Evolutionary conservation across 2,329 filamentous ascomycete species (phyloP).

Genomic region (Colletotrichum euphorbiae): DNA sequence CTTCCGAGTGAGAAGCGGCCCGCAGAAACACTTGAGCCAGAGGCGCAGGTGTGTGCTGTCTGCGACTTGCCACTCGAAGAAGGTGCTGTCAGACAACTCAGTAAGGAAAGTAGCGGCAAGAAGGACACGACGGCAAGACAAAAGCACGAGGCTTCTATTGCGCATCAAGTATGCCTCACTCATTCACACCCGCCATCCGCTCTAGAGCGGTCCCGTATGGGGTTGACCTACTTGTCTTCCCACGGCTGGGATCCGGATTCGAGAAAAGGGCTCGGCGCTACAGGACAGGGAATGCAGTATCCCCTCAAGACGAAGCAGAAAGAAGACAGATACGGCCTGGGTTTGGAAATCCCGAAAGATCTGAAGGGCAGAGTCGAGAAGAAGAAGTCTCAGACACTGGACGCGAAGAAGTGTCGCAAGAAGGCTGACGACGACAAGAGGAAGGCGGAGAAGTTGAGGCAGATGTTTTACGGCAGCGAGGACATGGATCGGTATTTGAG

Average conservation of each 20-base stretch:
- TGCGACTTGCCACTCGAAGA: conserved; percentile 51
- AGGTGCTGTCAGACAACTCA: conserved; percentile 22
- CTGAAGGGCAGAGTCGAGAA: conserved; percentile 54
- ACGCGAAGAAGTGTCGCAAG: conserved; percentile 77
- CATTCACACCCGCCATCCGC: conserved; percentile 80
- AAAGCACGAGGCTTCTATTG: conserved; percentile 70
- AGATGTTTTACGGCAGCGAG: conserved; percentile 79
- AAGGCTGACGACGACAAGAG: conserved; percentile 71
- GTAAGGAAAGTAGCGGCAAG: conserved; percentile 42
- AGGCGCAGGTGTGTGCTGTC: conserved; percentile 46
- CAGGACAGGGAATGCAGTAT: conserved; percentile 77
- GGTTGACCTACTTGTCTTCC: conserved; percentile 72
- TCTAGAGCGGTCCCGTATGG: conserved; percentile 77
- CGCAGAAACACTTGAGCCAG: conserved; percentile 3
- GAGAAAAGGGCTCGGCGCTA: conserved; percentile 76
- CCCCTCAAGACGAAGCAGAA: conserved; percentile 81
- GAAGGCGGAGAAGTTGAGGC: conserved; percentile 71
- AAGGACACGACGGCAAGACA: conserved; percentile 40
- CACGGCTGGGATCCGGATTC: conserved; percentile 83
- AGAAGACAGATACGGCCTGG: conserved; percentile 80
- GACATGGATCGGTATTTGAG: conserved; percentile 82
- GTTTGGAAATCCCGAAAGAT: conserved; percentile 60
- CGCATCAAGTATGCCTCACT: conserved; percentile 76
- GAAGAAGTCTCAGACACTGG: conserved; percentile 64
- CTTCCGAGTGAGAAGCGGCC: conserved; percentile 54